Base-by-base conservation (phyloP, 2,329 filamentous ascomycete species). In the Hirsutella thompsonii region DNA sequence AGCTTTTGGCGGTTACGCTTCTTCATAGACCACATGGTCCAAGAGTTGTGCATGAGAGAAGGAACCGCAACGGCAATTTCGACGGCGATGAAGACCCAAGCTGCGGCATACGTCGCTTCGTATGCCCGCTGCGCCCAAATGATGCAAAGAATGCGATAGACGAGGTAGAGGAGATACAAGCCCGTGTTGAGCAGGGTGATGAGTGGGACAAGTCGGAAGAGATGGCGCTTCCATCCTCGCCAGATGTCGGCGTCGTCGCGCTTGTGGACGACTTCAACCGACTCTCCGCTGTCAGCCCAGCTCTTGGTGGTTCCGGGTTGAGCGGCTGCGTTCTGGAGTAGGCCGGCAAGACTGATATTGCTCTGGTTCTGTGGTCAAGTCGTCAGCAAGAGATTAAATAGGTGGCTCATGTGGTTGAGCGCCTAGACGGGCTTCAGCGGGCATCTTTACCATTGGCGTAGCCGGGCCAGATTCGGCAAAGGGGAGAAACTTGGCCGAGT, bases 11-110 rank as follows among this genome's bases (percentile, higher is more conserved):
- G 61, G 14, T 62, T 60, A 20, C 74, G 61, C 56, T 68, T 68
- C 57, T 75, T 74, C 46, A 76, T 55, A 0, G 71, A 68, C 58
- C 68, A 66, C 64, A 77, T 68, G 2, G 71, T 74, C 70, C 71
- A 76, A 30, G 66, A 58, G 48, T 74, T 73, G 58, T 77, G 72
- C 60, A 75, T 65, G 29, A 76, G 55, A 3, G 69, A 64, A 5
- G 73, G 74, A 40, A 75, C 62, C 5, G 70, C 68, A 8, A 69
- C 64, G n/a, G 61, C 58, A 32, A 74, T 53, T 50, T 77, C 73
- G 42, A 76, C 64, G 20, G 59, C 68, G 41, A 77, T 70, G 47
- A 77, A 77, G 6, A 74, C 51, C 73, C 73, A 77, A 2, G 73
- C 73, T 36, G 68, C 64, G 4, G 62, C 58, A 45, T 68, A 77